phyloP scores from a whole-genome alignment of 2,329 filamentous ascomycete genomes.

The Elsinoe arachidis region DNA sequence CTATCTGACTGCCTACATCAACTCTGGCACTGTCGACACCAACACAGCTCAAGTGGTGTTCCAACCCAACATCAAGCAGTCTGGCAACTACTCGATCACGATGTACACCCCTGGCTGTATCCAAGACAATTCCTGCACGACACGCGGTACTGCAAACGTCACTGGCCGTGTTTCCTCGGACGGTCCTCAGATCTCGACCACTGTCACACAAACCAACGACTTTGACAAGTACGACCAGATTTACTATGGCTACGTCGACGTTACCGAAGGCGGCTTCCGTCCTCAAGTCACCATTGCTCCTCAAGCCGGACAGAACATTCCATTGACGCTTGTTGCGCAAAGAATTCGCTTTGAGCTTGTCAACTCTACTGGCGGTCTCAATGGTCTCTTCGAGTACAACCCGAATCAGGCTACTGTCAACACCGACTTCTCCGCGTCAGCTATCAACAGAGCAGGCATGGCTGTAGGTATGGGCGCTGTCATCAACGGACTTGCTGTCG shows the following conservation, averaged over 20 bases:
- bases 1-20: slow-evolving; percentile 65
- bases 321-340: slow-evolving; percentile 79
- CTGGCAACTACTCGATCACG: slow-evolving; percentile 84
- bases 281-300: slow-evolving; percentile 73
- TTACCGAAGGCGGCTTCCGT: slow-evolving; percentile 61
- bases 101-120: slow-evolving; percentile 88
- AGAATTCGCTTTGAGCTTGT: slow-evolving; percentile 69
- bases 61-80: slow-evolving; percentile 72
- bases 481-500: slow-evolving; percentile 59
- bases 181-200: slow-evolving; percentile 46
- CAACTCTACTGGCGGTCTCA: slow-evolving; percentile 69
- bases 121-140: slow-evolving; percentile 66
- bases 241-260: slow-evolving; percentile 77
- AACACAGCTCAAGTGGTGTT: slow-evolving; percentile 65
- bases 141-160: slow-evolving; percentile 73
- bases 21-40: slow-evolving; percentile 35
- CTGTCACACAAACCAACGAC: slow-evolving; percentile 83
- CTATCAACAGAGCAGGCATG: slow-evolving; percentile 67
- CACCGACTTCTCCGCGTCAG: slow-evolving; percentile 59
- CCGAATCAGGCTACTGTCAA: slow-evolving; percentile 53
- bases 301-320: slow-evolving; percentile 52
- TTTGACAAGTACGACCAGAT: slow-evolving; percentile 95
- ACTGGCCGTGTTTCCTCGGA: slow-evolving; percentile 56
- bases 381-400: slow-evolving; percentile 84
- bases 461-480: slow-evolving; percentile 58